These are phyloP conservation scores for Trichoderma breve DNA, from an alignment of 2,329 filamentous ascomycete genomes.

Conservation along the genomic window DNA sequence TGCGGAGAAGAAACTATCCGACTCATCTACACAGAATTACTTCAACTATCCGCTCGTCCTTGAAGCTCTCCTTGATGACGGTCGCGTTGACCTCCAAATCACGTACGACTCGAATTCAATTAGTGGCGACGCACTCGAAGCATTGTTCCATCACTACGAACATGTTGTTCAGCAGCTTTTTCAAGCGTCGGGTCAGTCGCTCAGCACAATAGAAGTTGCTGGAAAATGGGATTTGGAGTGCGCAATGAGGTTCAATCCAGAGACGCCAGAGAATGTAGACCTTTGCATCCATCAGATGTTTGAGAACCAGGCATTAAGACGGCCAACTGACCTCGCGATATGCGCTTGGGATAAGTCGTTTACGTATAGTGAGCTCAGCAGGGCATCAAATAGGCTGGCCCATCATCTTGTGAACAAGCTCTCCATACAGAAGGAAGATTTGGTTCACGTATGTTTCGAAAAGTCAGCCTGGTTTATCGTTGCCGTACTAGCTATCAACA, in stretches of 20 bases:
- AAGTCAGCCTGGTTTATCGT: constrained; percentile 28
- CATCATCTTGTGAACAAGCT: constrained; percentile 12
- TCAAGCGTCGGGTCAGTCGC: not conserved
- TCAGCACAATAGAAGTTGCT: not conserved
- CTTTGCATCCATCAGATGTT: constrained; percentile 19
- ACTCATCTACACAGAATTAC: constrained; percentile 10
- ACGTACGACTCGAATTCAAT: constrained; percentile 18
- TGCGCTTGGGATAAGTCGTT: constrained; percentile 21
- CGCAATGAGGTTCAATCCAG: not conserved
- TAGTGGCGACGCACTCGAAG: not conserved
- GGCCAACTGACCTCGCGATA: constrained; percentile 16
- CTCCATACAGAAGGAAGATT: constrained; percentile 1
- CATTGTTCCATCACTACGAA: constrained; percentile 21
- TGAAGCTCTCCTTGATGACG: constrained; percentile 4
- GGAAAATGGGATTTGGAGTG: constrained; percentile 4
- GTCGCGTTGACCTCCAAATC: constrained; percentile 5
- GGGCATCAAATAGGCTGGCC: constrained; percentile 6
- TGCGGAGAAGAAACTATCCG: not conserved
- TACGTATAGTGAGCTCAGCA: constrained; percentile 7
- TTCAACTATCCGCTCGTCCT: constrained; percentile 24
- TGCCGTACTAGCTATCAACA: constrained; percentile 23
- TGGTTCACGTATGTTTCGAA: constrained; percentile 32
- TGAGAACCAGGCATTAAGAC: not conserved
- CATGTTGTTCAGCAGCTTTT: constrained; percentile 22
- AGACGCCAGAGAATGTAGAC: constrained; percentile 12